Base-by-base conservation (phyloP, 1,139 yeast genomes). In the Suhomyces taliae region DNA sequence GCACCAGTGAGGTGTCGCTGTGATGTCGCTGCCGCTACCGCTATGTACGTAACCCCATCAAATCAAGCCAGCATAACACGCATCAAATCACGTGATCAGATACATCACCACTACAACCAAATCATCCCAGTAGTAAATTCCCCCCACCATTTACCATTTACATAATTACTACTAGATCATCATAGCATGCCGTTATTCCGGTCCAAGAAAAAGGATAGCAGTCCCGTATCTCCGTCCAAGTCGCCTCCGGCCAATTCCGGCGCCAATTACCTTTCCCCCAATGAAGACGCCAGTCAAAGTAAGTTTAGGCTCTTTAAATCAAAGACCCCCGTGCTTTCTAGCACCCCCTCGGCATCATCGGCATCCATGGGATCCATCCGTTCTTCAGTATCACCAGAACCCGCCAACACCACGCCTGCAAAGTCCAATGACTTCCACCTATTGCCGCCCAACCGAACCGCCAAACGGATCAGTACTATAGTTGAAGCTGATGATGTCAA, bases 391-490 rank as follows among this genome's bases (percentile, higher is more conserved):
- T 19, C 24, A 19, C 24, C 43, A 11, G 11, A 38, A 26, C 43
- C 24, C 26, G 11, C 39, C 31, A 35, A 12, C 39, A 7, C 43
- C 39, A 11, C 11, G 12, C 12, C 32, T 11, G 10, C 14, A 19
- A 11, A 9, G 10, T 29, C 29, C 14, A n/a, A 19, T 24, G 4
- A 12, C 5, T 4, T 32, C 27, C 27, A 36, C 37, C 4, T 34
- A 32, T 27, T 45, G 14, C 11, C 38, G 29, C 43, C 50, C 46
- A 29, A 52, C 41, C 36, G 46, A 7, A 39, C 47, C 7, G 47
- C 44, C 27, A 61, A 60, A 44, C 46, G 61, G 40, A 56, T 64
- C 14, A 61, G 66, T 31, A 62, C 67, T 7, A 61, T 61, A 15
- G 59, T 54, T 11, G 65, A 62, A 40, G 53, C 53, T 11, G 57